phyloP scores from a whole-genome alignment of 208 protist species.

The Trypanosoma scelopori region DNA sequence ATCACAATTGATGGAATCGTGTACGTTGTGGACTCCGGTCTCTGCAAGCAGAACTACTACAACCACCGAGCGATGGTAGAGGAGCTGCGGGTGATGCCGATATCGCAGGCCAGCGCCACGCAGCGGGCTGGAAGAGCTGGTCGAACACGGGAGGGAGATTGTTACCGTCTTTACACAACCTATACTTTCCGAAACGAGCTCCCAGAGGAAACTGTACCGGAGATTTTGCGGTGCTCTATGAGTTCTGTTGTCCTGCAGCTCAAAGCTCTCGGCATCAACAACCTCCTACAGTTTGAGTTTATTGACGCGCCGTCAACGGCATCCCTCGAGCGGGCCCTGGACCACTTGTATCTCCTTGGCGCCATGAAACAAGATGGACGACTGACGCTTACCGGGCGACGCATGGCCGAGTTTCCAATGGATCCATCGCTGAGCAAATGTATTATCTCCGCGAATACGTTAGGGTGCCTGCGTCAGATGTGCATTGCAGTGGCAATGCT shows the following conservation, averaged over 20 bases:
- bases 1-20: slow-evolving; percentile 99
- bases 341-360: slow-evolving; percentile 98
- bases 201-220: slow-evolving; percentile 90
- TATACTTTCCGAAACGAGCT: slow-evolving; percentile 96
- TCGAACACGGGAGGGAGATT: slow-evolving; percentile 95
- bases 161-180: slow-evolving; percentile 96
- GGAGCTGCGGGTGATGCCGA: slow-evolving; percentile 95
- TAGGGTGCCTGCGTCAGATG: slow-evolving; percentile 87
- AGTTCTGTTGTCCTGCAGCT: slow-evolving; percentile 95
- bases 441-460: slow-evolving; percentile 67
- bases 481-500: slow-evolving; percentile 90
- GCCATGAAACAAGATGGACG: slow-evolving; percentile 98
- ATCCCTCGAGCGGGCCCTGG: slow-evolving; percentile 95
- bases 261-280: slow-evolving; percentile 97
- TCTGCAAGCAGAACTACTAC: slow-evolving; percentile 98
- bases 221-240: slow-evolving; percentile 97
- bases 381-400: slow-evolving; percentile 94
- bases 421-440: slow-evolving; percentile 97
- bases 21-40: slow-evolving; percentile 98
- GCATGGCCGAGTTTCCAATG: slow-evolving; percentile 99
- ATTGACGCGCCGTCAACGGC: slow-evolving; percentile 97
- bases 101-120: slow-evolving; percentile 94
- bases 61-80: slow-evolving; percentile 97
- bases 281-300: slow-evolving; percentile 97
- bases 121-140: slow-evolving; percentile 96